Conservation (phyloP, 768 basidiomycete genomes). For the Suillus ampliporus region DNA sequence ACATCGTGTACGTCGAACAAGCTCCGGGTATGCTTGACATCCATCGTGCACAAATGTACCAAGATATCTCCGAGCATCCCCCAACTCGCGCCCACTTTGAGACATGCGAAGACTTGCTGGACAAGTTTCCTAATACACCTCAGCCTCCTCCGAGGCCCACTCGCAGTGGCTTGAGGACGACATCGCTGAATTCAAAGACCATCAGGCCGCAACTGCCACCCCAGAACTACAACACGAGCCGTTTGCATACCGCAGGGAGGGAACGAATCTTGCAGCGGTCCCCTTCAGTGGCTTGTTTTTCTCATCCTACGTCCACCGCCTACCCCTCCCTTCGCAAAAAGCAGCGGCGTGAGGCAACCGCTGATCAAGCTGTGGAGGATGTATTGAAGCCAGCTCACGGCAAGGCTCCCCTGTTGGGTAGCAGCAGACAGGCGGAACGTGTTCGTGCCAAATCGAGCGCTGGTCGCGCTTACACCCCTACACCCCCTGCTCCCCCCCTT, state of each 20-base stretch:
- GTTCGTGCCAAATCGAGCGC: constrained; percentile 7
- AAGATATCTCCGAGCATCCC: not conserved
- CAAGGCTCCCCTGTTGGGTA: constrained; percentile 8
- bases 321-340: constrained; percentile 11
- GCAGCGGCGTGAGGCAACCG: constrained; percentile 2
- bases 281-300: constrained; percentile 14
- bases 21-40: constrained; percentile 8
- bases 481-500: not conserved
- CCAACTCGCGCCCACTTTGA: not conserved
- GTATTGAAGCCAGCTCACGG: not conserved
- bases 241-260: not conserved
- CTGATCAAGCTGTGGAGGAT: not conserved
- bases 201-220: not conserved
- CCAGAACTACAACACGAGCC: not conserved
- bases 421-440: constrained; percentile 7
- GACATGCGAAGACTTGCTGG: constrained; percentile 10
- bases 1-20: constrained; percentile 16
- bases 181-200: constrained; percentile 6
- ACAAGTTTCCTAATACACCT: constrained; percentile 15
- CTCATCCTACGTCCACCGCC: constrained; percentile 11
- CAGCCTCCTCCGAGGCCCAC: constrained; percentile 12
- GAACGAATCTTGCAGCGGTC: constrained; percentile 13
- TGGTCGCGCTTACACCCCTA: not conserved
- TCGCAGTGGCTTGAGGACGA: constrained; percentile 10
- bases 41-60: not conserved